Conservation (phyloP, 1,139 yeast species). For the Yamadazyma blattariae region DNA sequence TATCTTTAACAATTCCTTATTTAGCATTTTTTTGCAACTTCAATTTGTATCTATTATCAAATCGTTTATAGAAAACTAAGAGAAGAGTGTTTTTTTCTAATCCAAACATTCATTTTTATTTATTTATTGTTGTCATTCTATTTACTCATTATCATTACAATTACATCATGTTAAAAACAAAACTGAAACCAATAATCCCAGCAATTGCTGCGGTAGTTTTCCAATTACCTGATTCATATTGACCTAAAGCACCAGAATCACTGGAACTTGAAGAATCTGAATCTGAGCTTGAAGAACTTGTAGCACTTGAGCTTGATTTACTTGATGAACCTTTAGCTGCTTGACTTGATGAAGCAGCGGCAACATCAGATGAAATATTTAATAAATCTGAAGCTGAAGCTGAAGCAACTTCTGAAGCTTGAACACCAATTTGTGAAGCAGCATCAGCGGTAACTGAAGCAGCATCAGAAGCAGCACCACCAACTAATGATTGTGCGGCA, state of each 20-base stretch:
- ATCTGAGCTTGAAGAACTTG: conserved; percentile 8
- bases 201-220: conserved; percentile 39
- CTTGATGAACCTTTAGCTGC: conserved; percentile 7
- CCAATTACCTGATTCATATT: conserved; percentile 31
- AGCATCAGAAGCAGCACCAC: conserved; percentile 5
- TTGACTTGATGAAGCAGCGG: conserved; percentile 8
- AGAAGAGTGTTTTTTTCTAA: background rate
- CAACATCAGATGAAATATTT: conserved; percentile 10
- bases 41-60: too few relatives aligned
- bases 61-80: too few relatives aligned
- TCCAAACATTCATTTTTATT: background rate
- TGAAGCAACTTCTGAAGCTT: conserved; percentile 2
- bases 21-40: too few relatives aligned
- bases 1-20: too few relatives aligned
- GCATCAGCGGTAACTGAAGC: conserved; percentile 4
- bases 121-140: too few relatives aligned
- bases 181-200: conserved; percentile 37
- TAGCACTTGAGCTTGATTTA: conserved; percentile 8
- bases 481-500: conserved; percentile 4
- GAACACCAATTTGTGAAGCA: conserved; percentile 1
- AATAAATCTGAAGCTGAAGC: conserved; percentile 10
- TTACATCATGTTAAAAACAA: conserved; percentile 34
- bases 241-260: conserved; percentile 15
- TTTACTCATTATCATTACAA: too few relatives aligned
- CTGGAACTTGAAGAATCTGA: conserved; percentile 12